Base-by-base conservation (phyloP, 768 basidiomycete genomes). In the Leucogyrophana mollusca region DNA sequence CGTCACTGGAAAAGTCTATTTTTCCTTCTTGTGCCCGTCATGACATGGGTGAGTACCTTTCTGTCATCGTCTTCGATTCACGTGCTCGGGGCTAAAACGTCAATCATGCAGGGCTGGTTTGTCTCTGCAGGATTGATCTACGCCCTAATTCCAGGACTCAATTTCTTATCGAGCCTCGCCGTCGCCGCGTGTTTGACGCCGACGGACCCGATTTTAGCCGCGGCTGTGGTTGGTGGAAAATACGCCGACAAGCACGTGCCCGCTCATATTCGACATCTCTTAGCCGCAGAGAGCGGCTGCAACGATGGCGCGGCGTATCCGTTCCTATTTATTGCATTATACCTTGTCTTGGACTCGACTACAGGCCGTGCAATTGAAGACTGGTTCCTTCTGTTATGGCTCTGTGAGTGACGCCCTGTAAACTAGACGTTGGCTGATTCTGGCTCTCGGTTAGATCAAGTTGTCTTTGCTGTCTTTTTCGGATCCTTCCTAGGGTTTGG, bases 271-370 rank as follows among this genome's bases (percentile, higher is more conserved):
- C 83, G 78, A 24, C 78, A 77, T 54, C 62, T 87, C 43, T 70
- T 87, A 14, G 73, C 85, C 7, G 74, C 74, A 20, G 95, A 97
- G 68, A 85, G 83, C 46, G 95, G 92, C 7, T 92, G 91, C 59
- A 99, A 98, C 63, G 96, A 99, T 51, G 96, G 96, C 25, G 95
- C 95, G 0, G 93, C 94, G 0, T 96, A 94, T 65, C 94, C 94
- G 0, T 97, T 97, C 66, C 73, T 98, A 22, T 94, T 82, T 61
- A 76, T 99, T 47, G 81, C 95, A 0, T 73, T 99, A 3, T 97
- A 95, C 64, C 79, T 98, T 51, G 79, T 85, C 46, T 67, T 94
- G 34, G 88, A 94, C 49, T 52, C 58, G 1, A 70, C 76, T 7
- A 78, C 79, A 0, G 77, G 77, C 0, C 65, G 68, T 10, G 93